phyloP scores from a whole-genome alignment of 331 rosid genomes.

The Pyrus hybrid region DNA sequence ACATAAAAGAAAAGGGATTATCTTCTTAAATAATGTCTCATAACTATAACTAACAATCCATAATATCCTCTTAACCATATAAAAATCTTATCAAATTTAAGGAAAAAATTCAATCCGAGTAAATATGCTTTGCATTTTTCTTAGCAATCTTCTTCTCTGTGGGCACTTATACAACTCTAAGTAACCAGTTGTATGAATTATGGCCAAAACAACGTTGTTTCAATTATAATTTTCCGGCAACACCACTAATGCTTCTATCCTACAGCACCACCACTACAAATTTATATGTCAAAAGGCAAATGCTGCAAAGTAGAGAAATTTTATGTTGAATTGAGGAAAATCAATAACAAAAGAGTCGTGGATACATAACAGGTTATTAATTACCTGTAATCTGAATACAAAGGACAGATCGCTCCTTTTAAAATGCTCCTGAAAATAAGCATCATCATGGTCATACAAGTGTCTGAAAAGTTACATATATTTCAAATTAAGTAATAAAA shows the following conservation, averaged over 20 bases:
- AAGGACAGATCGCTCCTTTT: constrained; percentile 87
- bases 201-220: neutral
- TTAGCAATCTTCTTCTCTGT: neutral
- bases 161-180: neutral
- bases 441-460: constrained; percentile 11
- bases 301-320: neutral
- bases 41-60: neutral
- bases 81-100: neutral
- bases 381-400: constrained; percentile 95
- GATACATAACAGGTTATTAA: constrained; percentile 4
- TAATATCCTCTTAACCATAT: neutral
- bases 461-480: no score
- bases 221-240: neutral
- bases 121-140: neutral
- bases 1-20: neutral
- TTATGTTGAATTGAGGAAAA: neutral
- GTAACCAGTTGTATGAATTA: neutral
- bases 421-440: constrained; percentile 67
- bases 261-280: neutral
- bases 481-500: no score
- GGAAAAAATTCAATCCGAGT: neutral
- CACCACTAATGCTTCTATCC: neutral
- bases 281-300: neutral
- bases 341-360: neutral
- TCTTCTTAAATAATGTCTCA: neutral